phyloP scores from a whole-genome alignment of 441 rosid species.

The Rhodomyrtus psidioides region DNA sequence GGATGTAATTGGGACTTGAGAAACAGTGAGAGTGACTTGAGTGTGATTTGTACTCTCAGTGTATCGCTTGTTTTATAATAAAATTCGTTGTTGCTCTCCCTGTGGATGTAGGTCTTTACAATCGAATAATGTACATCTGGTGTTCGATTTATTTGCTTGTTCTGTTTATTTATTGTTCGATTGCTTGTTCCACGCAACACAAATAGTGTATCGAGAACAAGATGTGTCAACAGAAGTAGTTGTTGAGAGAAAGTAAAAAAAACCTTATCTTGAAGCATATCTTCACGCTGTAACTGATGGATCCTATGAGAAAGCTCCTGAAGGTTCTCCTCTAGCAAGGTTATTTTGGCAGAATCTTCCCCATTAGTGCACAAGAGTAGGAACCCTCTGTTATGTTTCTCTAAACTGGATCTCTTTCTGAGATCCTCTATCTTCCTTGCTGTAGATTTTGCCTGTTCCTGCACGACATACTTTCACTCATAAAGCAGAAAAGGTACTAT shows the following conservation, averaged over 20 bases:
- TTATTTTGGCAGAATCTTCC: slow-evolving; percentile 20
- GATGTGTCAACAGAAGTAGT: neutral
- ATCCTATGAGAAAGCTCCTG: slow-evolving; percentile 41
- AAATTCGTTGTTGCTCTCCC: too few relatives aligned
- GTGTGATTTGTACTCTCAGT: too few relatives aligned
- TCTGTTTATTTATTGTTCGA: too few relatives aligned
- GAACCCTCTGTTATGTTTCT: slow-evolving; percentile 20
- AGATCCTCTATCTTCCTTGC: slow-evolving; percentile 37
- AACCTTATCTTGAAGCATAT: slow-evolving; percentile 57
- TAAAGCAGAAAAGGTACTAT: neutral
- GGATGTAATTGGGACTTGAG: too few relatives aligned
- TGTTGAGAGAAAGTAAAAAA: neutral
- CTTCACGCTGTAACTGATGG: slow-evolving; percentile 40
- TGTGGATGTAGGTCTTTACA: too few relatives aligned
- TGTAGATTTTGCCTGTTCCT: slow-evolving; percentile 50
- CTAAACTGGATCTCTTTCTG: slow-evolving; percentile 15
- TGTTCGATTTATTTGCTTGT: too few relatives aligned
- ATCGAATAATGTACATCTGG: too few relatives aligned
- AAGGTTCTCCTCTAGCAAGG: slow-evolving; percentile 52
- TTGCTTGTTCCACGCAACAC: neutral
- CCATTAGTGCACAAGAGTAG: slow-evolving; percentile 20
- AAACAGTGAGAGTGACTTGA: too few relatives aligned
- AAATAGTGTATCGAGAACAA: neutral
- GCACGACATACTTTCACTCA: slow-evolving; percentile 4
- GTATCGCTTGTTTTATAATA: too few relatives aligned